Evolutionary conservation across 75 land plant genomes (phyloP).

Genomic region (Cryptomeria japonica): DNA sequence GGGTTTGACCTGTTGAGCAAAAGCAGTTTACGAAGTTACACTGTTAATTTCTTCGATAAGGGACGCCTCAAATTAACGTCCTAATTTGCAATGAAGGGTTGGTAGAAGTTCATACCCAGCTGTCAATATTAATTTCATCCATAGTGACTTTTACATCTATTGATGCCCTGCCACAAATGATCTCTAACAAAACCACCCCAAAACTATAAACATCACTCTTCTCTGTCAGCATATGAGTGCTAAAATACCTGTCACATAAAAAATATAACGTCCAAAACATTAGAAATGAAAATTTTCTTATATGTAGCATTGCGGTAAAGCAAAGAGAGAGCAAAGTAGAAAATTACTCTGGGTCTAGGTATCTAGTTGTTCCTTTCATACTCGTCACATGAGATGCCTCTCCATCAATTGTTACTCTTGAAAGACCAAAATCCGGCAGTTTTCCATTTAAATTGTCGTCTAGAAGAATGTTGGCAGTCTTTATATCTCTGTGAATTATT

Average conservation of each 20-base stretch:
- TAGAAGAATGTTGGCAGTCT: slow-evolving; percentile 31
- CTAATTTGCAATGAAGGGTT: neutral
- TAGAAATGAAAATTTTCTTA: neutral
- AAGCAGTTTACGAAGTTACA: too few relatives aligned
- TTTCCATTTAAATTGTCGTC: slow-evolving; percentile 27
- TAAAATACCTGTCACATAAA: neutral
- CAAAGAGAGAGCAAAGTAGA: neutral
- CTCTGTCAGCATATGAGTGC: slow-evolving; percentile 4
- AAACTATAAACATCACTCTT: slow-evolving; percentile 21
- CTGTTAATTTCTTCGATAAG: too few relatives aligned
- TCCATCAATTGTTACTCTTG: slow-evolving; percentile 22
- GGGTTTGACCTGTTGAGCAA: neutral
- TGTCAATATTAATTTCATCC: neutral
- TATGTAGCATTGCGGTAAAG: too few relatives aligned
- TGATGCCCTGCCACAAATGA: neutral
- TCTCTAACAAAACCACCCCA: slow-evolving; percentile 13
- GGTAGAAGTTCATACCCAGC: neutral
- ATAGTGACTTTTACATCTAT: neutral
- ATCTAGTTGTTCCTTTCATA: slow-evolving; percentile 26
- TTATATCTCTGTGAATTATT: slow-evolving; percentile 44
- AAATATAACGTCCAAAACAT: neutral
- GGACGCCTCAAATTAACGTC: too few relatives aligned
- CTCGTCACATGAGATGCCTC: slow-evolving; percentile 30
- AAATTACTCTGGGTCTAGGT: slow-evolving; percentile 44
- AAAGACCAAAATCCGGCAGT: slow-evolving; percentile 41